These are phyloP conservation scores for Picochlorum sp. DNA, from an alignment of 139 green algal species.

Conservation along the genomic window DNA sequence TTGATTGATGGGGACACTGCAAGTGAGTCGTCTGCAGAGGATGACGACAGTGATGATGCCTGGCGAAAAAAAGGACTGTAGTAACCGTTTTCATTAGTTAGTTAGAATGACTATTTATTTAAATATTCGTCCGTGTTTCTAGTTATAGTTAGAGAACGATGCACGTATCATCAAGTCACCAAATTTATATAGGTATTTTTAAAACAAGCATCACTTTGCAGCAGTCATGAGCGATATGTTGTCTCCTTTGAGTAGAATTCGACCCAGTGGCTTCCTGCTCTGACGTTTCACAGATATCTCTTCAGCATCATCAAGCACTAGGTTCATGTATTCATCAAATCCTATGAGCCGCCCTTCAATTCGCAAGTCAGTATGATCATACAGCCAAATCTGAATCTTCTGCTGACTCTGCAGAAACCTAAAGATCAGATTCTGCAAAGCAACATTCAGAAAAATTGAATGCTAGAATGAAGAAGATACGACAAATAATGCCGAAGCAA, in stretches of 20 bases:
- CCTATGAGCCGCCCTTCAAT: conserved; percentile 74
- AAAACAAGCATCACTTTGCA: background rate
- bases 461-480: too few relatives aligned
- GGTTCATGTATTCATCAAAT: conserved; percentile 99
- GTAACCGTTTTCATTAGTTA: too few relatives aligned
- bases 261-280: conserved; percentile 77
- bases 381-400: conserved; percentile 95
- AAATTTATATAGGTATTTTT: background rate
- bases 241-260: conserved; percentile 96
- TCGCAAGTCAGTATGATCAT: conserved; percentile 81
- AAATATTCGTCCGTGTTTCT: too few relatives aligned
- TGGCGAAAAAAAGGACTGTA: too few relatives aligned
- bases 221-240: conserved; percentile 93
- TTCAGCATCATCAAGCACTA: conserved; percentile 96
- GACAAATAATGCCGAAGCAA: background rate
- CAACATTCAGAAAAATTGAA: background rate
- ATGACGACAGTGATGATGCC: too few relatives aligned
- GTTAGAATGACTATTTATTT: too few relatives aligned
- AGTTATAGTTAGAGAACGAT: too few relatives aligned
- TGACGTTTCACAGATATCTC: conserved; percentile 93
- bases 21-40: too few relatives aligned
- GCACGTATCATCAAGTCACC: background rate
- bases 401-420: conserved; percentile 91
- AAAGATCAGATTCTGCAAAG: conserved; percentile 90
- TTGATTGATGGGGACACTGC: background rate